These are phyloP conservation scores for Curvularia verruculosa DNA, from an alignment of 2,329 filamentous ascomycete species.

Conservation along the genomic window DNA sequence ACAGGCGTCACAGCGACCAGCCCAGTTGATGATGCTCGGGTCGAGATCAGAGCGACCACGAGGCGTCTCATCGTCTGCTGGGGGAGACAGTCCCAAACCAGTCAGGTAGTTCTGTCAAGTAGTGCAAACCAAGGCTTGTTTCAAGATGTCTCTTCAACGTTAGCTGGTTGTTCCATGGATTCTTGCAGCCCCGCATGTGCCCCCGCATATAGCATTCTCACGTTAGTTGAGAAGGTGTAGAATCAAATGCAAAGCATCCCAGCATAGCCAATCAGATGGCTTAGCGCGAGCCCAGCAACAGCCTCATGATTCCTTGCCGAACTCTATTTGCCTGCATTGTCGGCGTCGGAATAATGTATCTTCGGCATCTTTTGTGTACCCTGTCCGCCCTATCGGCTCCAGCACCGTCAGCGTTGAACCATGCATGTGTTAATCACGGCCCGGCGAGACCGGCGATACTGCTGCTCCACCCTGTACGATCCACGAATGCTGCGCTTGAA, in stretches of 20 bases:
- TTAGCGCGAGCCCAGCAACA: not conserved
- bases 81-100: not conserved
- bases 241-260: not conserved
- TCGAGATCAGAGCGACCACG: not conserved
- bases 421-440: slow-evolving; percentile 1
- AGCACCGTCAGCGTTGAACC: not conserved
- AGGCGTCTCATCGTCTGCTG: not conserved
- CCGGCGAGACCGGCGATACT: slow-evolving; percentile 3
- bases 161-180: not conserved
- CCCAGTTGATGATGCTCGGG: not conserved
- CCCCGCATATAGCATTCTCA: not conserved
- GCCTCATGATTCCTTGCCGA: not conserved
- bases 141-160: not conserved
- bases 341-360: not conserved
- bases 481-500: not conserved
- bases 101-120: not conserved
- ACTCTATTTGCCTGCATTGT: not conserved
- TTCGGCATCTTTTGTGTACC: not conserved
- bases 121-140: not conserved
- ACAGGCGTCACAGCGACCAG: not conserved
- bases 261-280: not conserved
- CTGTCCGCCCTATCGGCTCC: not conserved
- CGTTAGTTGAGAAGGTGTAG: not conserved
- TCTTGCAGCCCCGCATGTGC: not conserved
- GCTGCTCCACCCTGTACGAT: slow-evolving; percentile 1